Evolutionary conservation across 352 stramenopile species (phyloP), one percentile per base, ranked within the genome.

Genomic region (Pythium phragmitis): DNA sequence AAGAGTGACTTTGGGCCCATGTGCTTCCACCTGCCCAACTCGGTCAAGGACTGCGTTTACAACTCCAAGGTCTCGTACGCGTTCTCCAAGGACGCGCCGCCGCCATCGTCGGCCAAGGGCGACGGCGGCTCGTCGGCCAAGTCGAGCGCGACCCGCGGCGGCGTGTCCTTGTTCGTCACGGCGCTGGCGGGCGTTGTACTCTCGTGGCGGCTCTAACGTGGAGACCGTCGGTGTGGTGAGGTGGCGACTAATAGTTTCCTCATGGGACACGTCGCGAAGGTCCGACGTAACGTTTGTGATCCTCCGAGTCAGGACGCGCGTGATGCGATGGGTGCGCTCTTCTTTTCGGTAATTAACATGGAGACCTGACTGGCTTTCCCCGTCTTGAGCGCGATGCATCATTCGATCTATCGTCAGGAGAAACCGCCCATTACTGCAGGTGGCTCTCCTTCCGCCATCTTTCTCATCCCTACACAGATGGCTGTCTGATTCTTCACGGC

Each of bases 1-100:
- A 19, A 59, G 42, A 60, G 51, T 14, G 66, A 68, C 55, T 72
- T 72, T 53, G 66, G 66, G 12, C 47, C 67, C 2, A 55, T 73
- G 56, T 73, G 67, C 37, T 73, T 73, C 61, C 67, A 73, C 46
- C 26, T 73, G 21, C 42, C 67, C 17, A 73, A 73, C 56, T 57
- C 42, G 14, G 58, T 67, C 7, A 48, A 8, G 11, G 49, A 69
- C 57, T 73, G 67, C 57, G 56, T 51, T 2, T 73, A 73, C 51
- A 60, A 67, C 43, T 39, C 47, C 7, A 54, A 60, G 3, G 56
- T 73, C 5, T 46, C 41, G 56, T 73, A 73, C 51, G 67, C 67
- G 1, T 73, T 64, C 52, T 67, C 67, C 0, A 59, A 34, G 11
- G 60, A 72, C 19, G 34, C 49, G n/a, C 60, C 66, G 28, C 66